phyloP scores from a whole-genome alignment of 139 green algal genomes.

The Closterium sp. region DNA sequence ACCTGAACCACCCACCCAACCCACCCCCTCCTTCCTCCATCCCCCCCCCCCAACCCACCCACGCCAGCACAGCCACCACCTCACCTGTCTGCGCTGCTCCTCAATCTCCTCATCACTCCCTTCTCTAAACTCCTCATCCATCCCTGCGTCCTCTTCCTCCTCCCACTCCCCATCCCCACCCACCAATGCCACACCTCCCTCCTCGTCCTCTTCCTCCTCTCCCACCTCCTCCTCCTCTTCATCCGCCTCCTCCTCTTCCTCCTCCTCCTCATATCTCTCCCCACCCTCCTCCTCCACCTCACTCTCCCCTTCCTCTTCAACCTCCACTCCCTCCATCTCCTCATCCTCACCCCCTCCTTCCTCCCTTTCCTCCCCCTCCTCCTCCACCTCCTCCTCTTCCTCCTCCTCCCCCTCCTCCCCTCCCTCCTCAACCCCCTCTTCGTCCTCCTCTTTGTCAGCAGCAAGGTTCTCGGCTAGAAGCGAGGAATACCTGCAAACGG shows the following conservation, averaged over 20 bases:
- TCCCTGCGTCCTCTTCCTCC: neutral
- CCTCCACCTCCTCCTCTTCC: conserved; percentile 2
- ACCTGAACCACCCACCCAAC: too few relatives aligned
- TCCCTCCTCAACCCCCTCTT: conserved; percentile 53
- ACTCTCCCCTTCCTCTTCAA: neutral
- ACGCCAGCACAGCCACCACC: too few relatives aligned
- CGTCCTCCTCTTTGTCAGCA: conserved; percentile 54
- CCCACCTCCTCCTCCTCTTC: conserved; percentile 7
- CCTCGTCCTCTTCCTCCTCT: conserved; percentile 44
- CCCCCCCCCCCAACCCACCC: too few relatives aligned
- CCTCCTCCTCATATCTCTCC: neutral
- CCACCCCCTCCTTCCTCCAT: too few relatives aligned
- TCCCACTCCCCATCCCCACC: neutral
- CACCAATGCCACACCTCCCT: conserved; percentile 4
- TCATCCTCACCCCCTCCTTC: neutral
- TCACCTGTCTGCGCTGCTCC: neutral
- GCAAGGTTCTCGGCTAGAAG: neutral
- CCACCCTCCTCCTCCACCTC: neutral
- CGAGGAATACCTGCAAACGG: neutral
- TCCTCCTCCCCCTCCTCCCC: conserved; percentile 32
- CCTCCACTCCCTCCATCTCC: neutral
- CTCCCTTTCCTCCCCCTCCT: neutral
- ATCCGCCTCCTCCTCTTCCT: neutral
- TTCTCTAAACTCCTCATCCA: neutral
- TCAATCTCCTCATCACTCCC: neutral